A percentile compares a stretch with the other conserved stretches of the same genome.
Evolutionary conservation across 176 grass and related monocot species (phyloP).

Genomic region (Tillandsia leiboldiana): DNA sequence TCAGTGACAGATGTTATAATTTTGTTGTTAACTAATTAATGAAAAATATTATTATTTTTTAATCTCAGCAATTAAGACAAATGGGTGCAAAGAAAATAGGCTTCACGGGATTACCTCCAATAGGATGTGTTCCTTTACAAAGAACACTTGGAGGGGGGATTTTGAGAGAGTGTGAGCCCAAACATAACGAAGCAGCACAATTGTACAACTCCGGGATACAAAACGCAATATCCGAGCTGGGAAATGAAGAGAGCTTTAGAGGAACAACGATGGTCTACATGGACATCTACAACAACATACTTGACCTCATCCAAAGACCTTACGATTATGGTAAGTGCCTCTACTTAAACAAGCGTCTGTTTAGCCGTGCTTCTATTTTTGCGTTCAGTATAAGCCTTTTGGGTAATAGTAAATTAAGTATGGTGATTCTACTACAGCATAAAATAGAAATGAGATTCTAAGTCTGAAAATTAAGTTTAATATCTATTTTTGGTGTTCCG

Average conservation of each 20-base stretch:
- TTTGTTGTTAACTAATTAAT: no score
- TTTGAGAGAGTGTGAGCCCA: slow-evolving; percentile 32
- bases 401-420: no score
- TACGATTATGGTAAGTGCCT: slow-evolving; percentile 27
- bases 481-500: no score
- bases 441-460: no score
- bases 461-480: no score
- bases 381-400: no score
- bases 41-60: background rate
- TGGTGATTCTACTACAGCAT: no score
- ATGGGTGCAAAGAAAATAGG: slow-evolving; percentile 46
- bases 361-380: background rate
- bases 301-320: slow-evolving; percentile 35
- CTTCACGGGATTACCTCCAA: slow-evolving; percentile 43
- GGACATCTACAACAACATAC: slow-evolving; percentile 41
- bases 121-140: slow-evolving; percentile 59
- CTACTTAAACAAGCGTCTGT: background rate
- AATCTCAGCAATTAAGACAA: slow-evolving; percentile 28
- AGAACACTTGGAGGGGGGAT: slow-evolving; percentile 25
- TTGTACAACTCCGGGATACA: slow-evolving; percentile 36
- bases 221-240: slow-evolving; percentile 22
- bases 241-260: slow-evolving; percentile 8
- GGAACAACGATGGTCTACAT: slow-evolving; percentile 27
- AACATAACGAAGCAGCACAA: slow-evolving; percentile 33
- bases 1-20: no score